A percentile compares a stretch with the other conserved stretches of the same genome.
Evolutionary conservation across 306 rosid species (phyloP).

Genomic region (Vicia faba): DNA sequence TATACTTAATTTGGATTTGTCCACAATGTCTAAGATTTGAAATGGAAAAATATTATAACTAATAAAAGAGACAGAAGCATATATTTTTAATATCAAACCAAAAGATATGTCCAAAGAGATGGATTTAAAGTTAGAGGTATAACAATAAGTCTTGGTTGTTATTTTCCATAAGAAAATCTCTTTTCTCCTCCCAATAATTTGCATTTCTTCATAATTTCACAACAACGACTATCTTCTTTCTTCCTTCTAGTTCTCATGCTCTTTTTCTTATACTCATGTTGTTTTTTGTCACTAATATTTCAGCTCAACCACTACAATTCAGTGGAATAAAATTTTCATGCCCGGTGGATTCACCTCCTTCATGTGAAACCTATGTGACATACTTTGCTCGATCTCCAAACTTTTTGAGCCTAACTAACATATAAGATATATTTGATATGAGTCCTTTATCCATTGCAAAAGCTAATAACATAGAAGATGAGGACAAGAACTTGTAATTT

Average conservation of each 20-base stretch:
- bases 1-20: constrained; percentile 19
- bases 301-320: constrained; percentile 43
- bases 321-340: constrained; percentile 55
- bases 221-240: constrained; percentile 48
- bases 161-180: constrained; percentile 1
- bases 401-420: constrained; percentile 46
- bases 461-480: constrained; percentile 56
- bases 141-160: constrained; percentile 8
- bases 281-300: constrained; percentile 37
- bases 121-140: background rate
- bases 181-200: constrained; percentile 17
- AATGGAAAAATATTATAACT: constrained; percentile 2
- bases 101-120: constrained; percentile 14
- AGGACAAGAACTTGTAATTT: constrained; percentile 42
- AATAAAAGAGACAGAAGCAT: constrained; percentile 12
- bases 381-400: constrained; percentile 58
- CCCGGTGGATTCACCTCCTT: constrained; percentile 47
- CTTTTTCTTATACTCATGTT: constrained; percentile 42
- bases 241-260: constrained; percentile 25
- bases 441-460: constrained; percentile 57
- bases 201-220: constrained; percentile 25
- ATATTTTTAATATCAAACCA: constrained; percentile 25
- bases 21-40: constrained; percentile 25
- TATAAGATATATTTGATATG: constrained; percentile 60
- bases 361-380: constrained; percentile 66